A percentile compares a stretch with the other conserved stretches of the same genome.
phyloP scores from a whole-genome alignment of 768 basidiomycete species.

The Tulasnella sp. region DNA sequence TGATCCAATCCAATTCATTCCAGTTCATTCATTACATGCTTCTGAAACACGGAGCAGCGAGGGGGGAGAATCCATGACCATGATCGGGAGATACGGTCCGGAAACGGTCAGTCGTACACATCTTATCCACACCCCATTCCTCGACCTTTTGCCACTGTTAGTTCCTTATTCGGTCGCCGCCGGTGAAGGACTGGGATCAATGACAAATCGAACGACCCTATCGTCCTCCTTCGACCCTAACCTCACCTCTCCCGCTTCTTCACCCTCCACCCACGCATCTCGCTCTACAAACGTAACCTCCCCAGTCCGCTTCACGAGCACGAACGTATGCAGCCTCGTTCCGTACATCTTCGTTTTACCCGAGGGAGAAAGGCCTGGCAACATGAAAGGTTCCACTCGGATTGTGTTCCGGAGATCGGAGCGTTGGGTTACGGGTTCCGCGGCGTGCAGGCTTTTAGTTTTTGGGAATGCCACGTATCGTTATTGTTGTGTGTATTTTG shows the following conservation, averaged over 20 bases:
- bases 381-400: constrained; percentile 23
- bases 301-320: constrained; percentile 65
- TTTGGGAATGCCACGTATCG: background rate
- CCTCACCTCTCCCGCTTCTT: constrained; percentile 43
- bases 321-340: constrained; percentile 72
- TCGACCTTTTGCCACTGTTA: background rate
- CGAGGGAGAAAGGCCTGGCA: background rate
- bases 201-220: constrained; percentile 15
- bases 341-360: constrained; percentile 52
- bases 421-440: constrained; percentile 14
- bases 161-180: background rate
- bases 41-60: background rate
- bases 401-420: constrained; percentile 31
- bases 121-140: background rate
- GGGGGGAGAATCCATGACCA: background rate
- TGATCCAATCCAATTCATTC: background rate
- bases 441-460: background rate
- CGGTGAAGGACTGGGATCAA: background rate
- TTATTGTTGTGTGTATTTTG: background rate
- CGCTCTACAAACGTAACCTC: constrained; percentile 69
- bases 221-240: constrained; percentile 20
- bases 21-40: background rate
- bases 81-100: constrained; percentile 12
- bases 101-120: background rate
- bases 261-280: constrained; percentile 61